These are phyloP conservation scores for Paralagenidium karlingii DNA, from an alignment of 352 stramenopile genomes.

Conservation along the genomic window DNA sequence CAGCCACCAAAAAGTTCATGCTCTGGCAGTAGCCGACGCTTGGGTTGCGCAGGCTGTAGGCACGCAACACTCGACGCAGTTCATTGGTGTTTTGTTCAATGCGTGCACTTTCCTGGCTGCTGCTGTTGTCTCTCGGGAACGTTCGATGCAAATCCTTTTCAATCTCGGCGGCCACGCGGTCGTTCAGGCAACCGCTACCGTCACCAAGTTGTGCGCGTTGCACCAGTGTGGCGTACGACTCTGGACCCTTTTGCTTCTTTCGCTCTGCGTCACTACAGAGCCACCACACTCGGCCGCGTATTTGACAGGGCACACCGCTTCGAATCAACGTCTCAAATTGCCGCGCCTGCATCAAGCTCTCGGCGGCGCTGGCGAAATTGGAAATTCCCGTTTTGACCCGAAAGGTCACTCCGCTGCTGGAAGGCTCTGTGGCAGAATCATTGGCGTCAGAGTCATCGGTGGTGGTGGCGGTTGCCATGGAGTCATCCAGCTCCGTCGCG, in stretches of 20 bases:
- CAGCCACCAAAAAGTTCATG: constrained; percentile 79
- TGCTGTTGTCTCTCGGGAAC: constrained; percentile 27
- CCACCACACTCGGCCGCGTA: constrained; percentile 73
- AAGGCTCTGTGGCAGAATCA: no score
- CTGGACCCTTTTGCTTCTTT: constrained; percentile 18
- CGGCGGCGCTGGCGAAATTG: no score
- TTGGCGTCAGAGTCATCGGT: no score
- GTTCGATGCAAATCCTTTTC: constrained; percentile 82
- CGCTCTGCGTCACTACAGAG: constrained; percentile 56
- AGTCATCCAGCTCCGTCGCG: no score
- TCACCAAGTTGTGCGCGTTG: constrained; percentile 31
- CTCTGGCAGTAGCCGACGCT: constrained; percentile 83
- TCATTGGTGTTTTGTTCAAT: constrained; percentile 30
- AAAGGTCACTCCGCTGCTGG: no score
- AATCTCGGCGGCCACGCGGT: constrained; percentile 68
- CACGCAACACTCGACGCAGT: constrained; percentile 67
- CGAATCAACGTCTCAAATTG: no score
- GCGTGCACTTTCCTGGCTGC: constrained; percentile 4
- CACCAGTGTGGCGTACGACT: constrained; percentile 47
- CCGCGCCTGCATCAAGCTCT: no score
- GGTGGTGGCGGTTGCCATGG: no score
- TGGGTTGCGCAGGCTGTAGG: constrained; percentile 76
- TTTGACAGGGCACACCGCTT: constrained; percentile 40
- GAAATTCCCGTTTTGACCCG: no score
- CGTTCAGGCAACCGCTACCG: constrained; percentile 30